These are phyloP conservation scores for barrel medic (Medicago truncatula) DNA, from an alignment of 306 rosid genomes.

Conservation along the genomic window MtrunA17r5.0-ANR NC_053043.1:45023501-45024000, in stretches of 20 bases:
- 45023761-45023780: conserved; percentile 58
- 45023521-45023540: conserved; percentile 94
- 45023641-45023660: conserved; percentile 62
- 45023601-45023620: conserved; percentile 61
- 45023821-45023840: background rate
- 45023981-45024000: background rate
- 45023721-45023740: conserved; percentile 50
- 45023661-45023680: conserved; percentile 63
- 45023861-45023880: background rate
- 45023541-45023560: conserved; percentile 67
- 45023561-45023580: conserved; percentile 66
- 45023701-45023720: conserved; percentile 49
- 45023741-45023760: conserved; percentile 44
- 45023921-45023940: conserved; percentile 22
- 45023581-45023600: conserved; percentile 57
- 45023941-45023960: conserved; percentile 37
- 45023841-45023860: conserved; percentile 50
- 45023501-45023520: conserved; percentile 49
- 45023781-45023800: background rate
- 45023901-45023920: conserved; percentile 75
- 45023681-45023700: conserved; percentile 57
- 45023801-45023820: conserved; percentile 2
- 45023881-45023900: conserved; percentile 47
- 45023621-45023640: conserved; percentile 65
- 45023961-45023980: background rate